Evolutionary conservation across 257 asterid genomes (phyloP).

Genomic region (Nicotiana attenuata): DNA sequence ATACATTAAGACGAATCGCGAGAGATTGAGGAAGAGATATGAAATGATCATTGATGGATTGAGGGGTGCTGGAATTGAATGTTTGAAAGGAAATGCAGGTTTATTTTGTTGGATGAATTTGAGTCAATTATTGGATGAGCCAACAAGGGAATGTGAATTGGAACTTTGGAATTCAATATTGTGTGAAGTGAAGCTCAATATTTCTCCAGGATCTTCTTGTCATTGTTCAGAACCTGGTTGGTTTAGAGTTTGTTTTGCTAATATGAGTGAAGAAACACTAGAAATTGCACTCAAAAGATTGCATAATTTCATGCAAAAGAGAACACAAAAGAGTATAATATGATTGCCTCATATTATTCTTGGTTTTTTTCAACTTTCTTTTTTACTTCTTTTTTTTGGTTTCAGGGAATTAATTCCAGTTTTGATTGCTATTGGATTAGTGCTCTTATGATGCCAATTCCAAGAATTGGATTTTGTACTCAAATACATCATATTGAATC

Average conservation of each 20-base stretch:
- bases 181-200: slow-evolving; percentile 33
- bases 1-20: slow-evolving; percentile 29
- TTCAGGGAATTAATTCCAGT: not conserved
- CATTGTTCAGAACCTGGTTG: slow-evolving; percentile 54
- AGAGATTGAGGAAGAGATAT: slow-evolving; percentile 28
- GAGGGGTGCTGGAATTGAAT: slow-evolving; percentile 26
- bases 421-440: not conserved
- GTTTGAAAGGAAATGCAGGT: slow-evolving; percentile 44
- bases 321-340: not conserved
- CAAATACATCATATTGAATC: not conserved
- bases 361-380: not conserved
- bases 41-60: slow-evolving; percentile 28
- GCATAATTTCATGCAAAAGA: slow-evolving; percentile 33
- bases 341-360: no score
- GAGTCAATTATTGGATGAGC: slow-evolving; percentile 27
- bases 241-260: slow-evolving; percentile 51
- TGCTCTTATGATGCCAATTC: not conserved
- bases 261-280: slow-evolving; percentile 38
- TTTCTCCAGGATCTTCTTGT: slow-evolving; percentile 51
- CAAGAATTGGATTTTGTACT: not conserved
- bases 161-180: slow-evolving; percentile 32
- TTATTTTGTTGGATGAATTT: slow-evolving; percentile 50
- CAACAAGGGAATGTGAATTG: slow-evolving; percentile 34
- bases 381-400: not conserved
- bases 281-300: slow-evolving; percentile 41